A percentile compares a stretch with the other conserved stretches of the same genome.
Conservation (phyloP, 139 green algal genomes). For the Raphidocelis subcapitata region DNA sequence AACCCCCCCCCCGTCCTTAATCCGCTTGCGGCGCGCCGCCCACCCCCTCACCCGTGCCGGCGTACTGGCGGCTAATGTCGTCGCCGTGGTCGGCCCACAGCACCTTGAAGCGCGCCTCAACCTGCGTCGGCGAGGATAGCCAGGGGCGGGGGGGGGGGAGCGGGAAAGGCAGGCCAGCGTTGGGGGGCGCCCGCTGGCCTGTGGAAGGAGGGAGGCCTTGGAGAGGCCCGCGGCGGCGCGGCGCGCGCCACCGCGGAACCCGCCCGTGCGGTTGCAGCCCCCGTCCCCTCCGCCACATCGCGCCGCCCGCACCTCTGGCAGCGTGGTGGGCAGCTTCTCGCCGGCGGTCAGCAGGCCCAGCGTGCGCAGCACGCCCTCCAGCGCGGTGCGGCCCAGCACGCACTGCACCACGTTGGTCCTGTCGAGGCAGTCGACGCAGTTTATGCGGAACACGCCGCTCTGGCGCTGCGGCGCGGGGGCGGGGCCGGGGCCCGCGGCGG, state of each 20-base stretch:
- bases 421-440: conserved; percentile 99
- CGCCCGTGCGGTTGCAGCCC: too few relatives aligned
- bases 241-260: too few relatives aligned
- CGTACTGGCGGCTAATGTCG: conserved; percentile 81
- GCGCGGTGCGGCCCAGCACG: conserved; percentile 64
- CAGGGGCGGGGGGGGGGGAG: neutral
- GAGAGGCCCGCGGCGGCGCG: too few relatives aligned
- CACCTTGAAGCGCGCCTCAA: conserved; percentile 74
- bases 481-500: too few relatives aligned
- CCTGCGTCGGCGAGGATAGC: conserved; percentile 27
- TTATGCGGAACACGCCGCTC: conserved; percentile 80
- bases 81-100: conserved; percentile 92
- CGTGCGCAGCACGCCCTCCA: conserved; percentile 55
- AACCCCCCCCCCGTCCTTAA: too few relatives aligned
- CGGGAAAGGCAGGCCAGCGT: neutral
- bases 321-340: conserved; percentile 14
- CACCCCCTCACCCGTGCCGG: conserved; percentile 44
- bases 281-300: too few relatives aligned
- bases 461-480: conserved; percentile 36
- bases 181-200: too few relatives aligned
- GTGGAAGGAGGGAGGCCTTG: too few relatives aligned
- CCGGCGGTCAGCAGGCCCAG: conserved; percentile 54
- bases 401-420: conserved; percentile 94
- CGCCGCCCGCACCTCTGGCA: conserved; percentile 48
- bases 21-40: too few relatives aligned